phyloP scores from a whole-genome alignment of 2,329 filamentous ascomycete genomes.

The Alternaria hordeiaustralica region DNA sequence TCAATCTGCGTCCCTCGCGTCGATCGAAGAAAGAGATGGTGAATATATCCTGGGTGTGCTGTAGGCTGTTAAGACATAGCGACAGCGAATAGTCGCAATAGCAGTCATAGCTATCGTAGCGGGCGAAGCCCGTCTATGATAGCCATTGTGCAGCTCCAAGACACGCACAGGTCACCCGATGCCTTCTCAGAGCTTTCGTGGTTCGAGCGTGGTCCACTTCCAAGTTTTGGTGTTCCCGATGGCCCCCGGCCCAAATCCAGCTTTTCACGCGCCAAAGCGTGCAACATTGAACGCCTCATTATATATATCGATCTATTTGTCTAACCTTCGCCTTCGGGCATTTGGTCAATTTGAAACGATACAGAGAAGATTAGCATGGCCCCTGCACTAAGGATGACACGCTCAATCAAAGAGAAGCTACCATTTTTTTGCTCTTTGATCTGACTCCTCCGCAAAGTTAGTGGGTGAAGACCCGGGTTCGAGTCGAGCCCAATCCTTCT shows the following conservation, averaged over 20 bases:
- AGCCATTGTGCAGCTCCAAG: background rate
- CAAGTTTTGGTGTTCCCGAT: background rate
- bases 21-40: background rate
- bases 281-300: rapidly evolving
- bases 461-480: background rate
- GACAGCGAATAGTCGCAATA: too few relatives aligned
- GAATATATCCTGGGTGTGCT: background rate
- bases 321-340: constrained; percentile 20
- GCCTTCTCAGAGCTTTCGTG: background rate
- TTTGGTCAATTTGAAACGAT: constrained; percentile 42
- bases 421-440: constrained; percentile 37
- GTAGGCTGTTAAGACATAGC: rapidly evolving
- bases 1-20: rapidly evolving
- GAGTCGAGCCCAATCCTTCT: background rate
- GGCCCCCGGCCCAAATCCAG: background rate
- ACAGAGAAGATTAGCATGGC: constrained; percentile 56
- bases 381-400: constrained; percentile 91
- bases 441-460: background rate
- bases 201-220: background rate
- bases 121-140: background rate
- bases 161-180: background rate
- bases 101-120: background rate
- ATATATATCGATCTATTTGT: background rate
- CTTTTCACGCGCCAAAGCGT: background rate
- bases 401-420: constrained; percentile 47